Conservation (phyloP, 768 basidiomycete genomes). For the Udeniomyces megalosporus region DNA sequence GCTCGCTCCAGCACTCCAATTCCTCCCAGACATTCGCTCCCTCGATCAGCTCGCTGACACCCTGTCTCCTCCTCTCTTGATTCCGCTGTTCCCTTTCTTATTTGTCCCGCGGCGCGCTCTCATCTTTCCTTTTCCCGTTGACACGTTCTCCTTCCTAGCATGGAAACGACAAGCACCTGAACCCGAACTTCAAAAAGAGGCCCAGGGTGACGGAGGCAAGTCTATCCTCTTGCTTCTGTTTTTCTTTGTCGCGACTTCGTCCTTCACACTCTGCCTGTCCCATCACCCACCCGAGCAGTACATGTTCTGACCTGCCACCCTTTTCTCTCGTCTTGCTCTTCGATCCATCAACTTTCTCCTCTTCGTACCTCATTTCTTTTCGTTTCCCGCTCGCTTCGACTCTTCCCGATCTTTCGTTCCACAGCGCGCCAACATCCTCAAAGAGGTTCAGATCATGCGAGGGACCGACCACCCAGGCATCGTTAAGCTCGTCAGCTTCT, state of each 20-base stretch:
- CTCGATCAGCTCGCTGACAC: slow-evolving; percentile 8
- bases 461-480: slow-evolving; percentile 81
- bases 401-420: neutral
- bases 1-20: neutral
- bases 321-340: slow-evolving; percentile 12
- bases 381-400: neutral
- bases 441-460: slow-evolving; percentile 99
- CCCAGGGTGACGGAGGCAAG: slow-evolving; percentile 95
- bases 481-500: slow-evolving; percentile 80
- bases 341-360: neutral
- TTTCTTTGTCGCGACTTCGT: neutral
- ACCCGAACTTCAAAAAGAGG: slow-evolving; percentile 86
- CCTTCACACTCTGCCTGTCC: neutral
- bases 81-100: slow-evolving; percentile 16
- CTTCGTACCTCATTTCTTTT: neutral
- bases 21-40: neutral
- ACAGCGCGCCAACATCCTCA: slow-evolving; percentile 93
- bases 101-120: slow-evolving; percentile 9
- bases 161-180: slow-evolving; percentile 87
- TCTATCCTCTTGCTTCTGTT: slow-evolving; percentile 18
- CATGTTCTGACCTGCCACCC: slow-evolving; percentile 13
- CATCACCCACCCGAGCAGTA: neutral
- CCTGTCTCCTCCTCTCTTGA: neutral
- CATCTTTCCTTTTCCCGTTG: slow-evolving; percentile 21
- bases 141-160: slow-evolving; percentile 21